phyloP scores from a whole-genome alignment of 495 filamentous ascomycete species.

The Penicillium argentinense region DNA sequence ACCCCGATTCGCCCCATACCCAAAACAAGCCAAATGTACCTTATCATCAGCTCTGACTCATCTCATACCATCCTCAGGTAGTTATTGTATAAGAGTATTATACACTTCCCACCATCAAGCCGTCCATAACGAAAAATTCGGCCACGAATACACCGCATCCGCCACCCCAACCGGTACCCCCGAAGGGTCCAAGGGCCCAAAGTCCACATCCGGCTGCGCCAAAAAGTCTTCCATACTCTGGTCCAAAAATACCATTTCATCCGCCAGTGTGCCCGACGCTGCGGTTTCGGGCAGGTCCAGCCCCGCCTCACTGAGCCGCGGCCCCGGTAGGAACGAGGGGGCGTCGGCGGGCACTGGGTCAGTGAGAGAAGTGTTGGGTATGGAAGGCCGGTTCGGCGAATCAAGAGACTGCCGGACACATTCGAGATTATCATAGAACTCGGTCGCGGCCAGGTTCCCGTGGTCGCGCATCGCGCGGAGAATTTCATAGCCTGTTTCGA shows the following conservation, averaged over 20 bases:
- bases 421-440: slow-evolving; percentile 33
- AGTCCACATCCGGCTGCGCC: slow-evolving; percentile 20
- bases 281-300: slow-evolving; percentile 10
- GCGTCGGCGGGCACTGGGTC: neutral
- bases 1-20: too few species aligned
- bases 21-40: too few species aligned
- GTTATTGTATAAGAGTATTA: neutral
- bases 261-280: slow-evolving; percentile 3
- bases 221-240: slow-evolving; percentile 35
- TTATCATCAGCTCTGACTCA: too few species aligned
- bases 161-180: slow-evolving; percentile 13
- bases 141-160: slow-evolving; percentile 23
- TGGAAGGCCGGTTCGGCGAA: too few species aligned
- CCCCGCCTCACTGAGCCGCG: too few species aligned
- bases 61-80: too few species aligned
- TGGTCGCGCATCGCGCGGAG: slow-evolving; percentile 28
- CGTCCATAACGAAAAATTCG: slow-evolving; percentile 23
- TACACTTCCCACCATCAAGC: slow-evolving; percentile 7
- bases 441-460: slow-evolving; percentile 31
- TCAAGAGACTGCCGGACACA: slow-evolving; percentile 20
- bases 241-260: slow-evolving; percentile 31
- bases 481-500: slow-evolving; percentile 31
- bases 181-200: slow-evolving; percentile 18
- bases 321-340: too few species aligned
- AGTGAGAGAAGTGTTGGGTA: too few species aligned